Evolutionary conservation across 257 asterid genomes (phyloP), one percentile per base, ranked within the genome.

Genomic region (Solanum acaule): DNA sequence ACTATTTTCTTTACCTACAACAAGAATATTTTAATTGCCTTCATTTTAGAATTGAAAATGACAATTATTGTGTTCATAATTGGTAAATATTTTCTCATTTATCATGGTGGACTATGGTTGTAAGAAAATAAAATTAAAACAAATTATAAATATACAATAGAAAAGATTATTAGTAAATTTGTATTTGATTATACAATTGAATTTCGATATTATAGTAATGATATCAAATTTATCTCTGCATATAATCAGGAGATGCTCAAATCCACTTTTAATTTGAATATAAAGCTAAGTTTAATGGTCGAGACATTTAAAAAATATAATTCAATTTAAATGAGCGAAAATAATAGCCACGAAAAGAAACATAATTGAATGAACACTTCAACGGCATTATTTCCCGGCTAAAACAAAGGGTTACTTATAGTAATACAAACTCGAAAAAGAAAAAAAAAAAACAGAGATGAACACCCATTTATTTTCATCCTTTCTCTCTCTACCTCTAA

Each of bases 331-430:
- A 56, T 20, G 20, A 20, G 25, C 5, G 2, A 56, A 56, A 56
- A 29, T 70, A 10, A 18, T 73, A 73, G 29, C 29, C 18, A 22
- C 16, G 35, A 34, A 73, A 23, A 22, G 49, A 73, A 75, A 35
- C 16, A 34, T 12, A 76, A 16, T 46, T 81, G 68, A 81, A 46
- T 18, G 86, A 92, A 85, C 91, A 91, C 87, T 91, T 89, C 93
- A 87, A 91, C 92, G 91, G 93, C 93, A 90, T 89, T 89, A 88
- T 87, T 90, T 92, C 91, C 91, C 90, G 94, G 92, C 89, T 88
- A 86, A 84, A 88, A 52, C 29, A 59, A 88, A 89, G 86, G 85
- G 20, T 22, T 49, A 6, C 70, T 82, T 82, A 86, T 11, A n/a
- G n/a, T n/a, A 14, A 22, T 44, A 27, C n/a, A 20, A 29, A 18